Conservation (phyloP, 805 yeast species). For the Dipodascopsis uninucleata region DNA sequence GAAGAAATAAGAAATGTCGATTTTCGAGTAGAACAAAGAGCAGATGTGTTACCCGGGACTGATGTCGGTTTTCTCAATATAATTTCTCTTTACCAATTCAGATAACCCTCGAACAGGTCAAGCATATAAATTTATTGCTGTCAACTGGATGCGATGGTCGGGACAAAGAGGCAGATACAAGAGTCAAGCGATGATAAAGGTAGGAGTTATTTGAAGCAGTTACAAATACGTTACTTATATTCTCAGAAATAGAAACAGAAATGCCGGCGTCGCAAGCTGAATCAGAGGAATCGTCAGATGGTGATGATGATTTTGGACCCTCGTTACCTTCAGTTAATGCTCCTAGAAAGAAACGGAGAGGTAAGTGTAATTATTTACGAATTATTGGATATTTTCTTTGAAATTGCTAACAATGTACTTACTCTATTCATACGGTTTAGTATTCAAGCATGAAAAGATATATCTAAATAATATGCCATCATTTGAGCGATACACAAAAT, state of each 20-base stretch:
- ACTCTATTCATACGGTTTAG: too few species aligned
- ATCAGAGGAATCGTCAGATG: conserved; percentile 10
- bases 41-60: too few species aligned
- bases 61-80: too few species aligned
- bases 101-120: too few species aligned
- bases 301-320: conserved; percentile 20
- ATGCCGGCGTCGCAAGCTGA: not conserved
- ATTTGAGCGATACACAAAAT: conserved; percentile 29
- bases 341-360: conserved; percentile 10
- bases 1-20: too few species aligned
- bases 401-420: not conserved
- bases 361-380: conserved; percentile 1
- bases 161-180: too few species aligned
- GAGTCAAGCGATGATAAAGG: not conserved
- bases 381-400: not conserved
- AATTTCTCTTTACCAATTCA: too few species aligned
- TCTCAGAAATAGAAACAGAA: not conserved
- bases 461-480: conserved; percentile 26
- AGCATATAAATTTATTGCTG: too few species aligned
- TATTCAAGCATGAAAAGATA: conserved; percentile 22
- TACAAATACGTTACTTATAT: too few species aligned
- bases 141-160: too few species aligned
- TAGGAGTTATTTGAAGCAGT: not conserved
- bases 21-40: too few species aligned
- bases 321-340: conserved; percentile 7